Evolutionary conservation across 2,329 filamentous ascomycete species (phyloP), one percentile per base, ranked within the genome.

Genomic region (Ophiostoma sp.): DNA sequence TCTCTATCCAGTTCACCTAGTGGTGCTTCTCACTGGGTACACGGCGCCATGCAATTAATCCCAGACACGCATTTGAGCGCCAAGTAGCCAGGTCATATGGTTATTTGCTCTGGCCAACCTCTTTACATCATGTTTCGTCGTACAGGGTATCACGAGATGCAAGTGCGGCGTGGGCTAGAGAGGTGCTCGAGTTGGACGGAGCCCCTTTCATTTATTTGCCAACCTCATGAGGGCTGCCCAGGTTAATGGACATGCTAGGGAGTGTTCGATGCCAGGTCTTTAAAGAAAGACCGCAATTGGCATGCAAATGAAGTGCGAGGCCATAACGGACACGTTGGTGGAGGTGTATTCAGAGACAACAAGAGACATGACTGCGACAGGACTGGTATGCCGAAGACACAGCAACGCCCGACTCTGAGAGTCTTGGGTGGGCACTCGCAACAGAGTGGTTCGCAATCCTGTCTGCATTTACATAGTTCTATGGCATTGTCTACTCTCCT

Each of bases 111-210:
- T 65, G 35, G 62, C 62, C 39, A 48, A 20, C 36, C 13, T 15
- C 39, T 48, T 11, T 48, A 31, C 11, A 39, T 27, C n/a, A 39
- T 48, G 39, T 20, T 11, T 48, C 13, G 36, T 48, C n/a, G n/a
- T 48, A 33, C 39, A 67, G 8, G 41, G 65, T 67, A 65, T 65
- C 62, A 65, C 62, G n/a, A 65, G 35, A 65, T 39, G 11, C 62
- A 65, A 65, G 20, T 39, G 35, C 33, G 60, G n/a, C 33, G 33
- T 65, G 33, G 62, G 15, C 17, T 39, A n/a, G 10, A n/a, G 1
- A 23, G n/a, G 62, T 35, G n/a, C 33, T 65, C 7, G 35, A n/a
- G 62, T 39, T 39, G 62, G 62, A 39, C 62, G 35, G n/a, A 23
- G 35, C 62, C 62, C 62, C 62, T 41, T 39, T 23, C 10, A 65